Conservation (phyloP, 129 eudicot species). For the Artemisia tridentata region DNA sequence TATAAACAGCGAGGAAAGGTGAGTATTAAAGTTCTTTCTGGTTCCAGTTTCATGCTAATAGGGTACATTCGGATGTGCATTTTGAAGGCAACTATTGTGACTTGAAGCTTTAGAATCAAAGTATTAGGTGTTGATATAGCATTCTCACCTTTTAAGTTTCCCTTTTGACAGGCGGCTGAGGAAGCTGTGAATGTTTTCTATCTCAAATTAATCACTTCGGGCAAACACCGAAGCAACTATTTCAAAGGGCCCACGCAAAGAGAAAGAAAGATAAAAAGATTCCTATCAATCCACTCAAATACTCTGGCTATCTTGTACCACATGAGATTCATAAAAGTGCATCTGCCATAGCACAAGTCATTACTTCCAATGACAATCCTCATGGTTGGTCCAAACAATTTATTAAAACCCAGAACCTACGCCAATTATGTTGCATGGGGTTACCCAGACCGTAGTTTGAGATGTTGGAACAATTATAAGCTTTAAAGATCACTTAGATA, state of each 20-base stretch:
- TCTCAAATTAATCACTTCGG: background rate
- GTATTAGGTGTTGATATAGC: background rate
- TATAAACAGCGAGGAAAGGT: constrained; percentile 96
- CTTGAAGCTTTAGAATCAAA: background rate
- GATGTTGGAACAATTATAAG: no score
- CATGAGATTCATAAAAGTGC: background rate
- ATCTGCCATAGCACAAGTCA: background rate
- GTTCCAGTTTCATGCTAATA: background rate
- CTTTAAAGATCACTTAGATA: no score
- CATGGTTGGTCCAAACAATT: background rate
- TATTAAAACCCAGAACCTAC: background rate
- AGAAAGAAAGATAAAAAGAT: background rate
- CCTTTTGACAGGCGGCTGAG: background rate
- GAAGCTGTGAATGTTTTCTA: background rate
- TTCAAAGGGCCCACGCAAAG: background rate
- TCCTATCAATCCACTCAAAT: background rate
- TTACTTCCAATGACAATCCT: background rate
- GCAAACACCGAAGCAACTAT: background rate
- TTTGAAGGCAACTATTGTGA: background rate
- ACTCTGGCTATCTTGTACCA: background rate
- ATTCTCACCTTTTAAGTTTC: background rate
- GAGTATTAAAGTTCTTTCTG: constrained; percentile 7
- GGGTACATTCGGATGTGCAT: background rate
- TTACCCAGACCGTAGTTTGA: background rate
- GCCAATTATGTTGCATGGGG: background rate